phyloP scores from a whole-genome alignment of 73 alveolate genomes.

The Symbiodinium natans region DNA sequence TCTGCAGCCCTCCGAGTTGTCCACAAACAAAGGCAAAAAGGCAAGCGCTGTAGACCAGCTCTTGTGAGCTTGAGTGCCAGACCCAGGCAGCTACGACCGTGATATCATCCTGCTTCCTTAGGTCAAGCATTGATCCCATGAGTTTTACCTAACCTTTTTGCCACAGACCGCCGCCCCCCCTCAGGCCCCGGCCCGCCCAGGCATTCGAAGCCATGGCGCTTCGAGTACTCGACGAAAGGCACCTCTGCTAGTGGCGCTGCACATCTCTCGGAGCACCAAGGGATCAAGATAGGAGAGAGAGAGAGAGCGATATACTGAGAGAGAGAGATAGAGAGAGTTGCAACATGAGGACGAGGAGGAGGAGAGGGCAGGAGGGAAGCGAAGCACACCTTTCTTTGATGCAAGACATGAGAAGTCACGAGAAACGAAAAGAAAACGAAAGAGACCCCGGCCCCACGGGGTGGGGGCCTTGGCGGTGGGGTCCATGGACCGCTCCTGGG shows the following conservation, averaged over 20 bases:
- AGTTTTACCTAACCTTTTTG: background rate
- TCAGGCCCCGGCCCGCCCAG: slow-evolving; percentile 58
- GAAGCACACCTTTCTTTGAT: no score
- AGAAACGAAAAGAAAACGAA: background rate
- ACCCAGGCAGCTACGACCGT: slow-evolving; percentile 70
- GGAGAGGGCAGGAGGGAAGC: no score
- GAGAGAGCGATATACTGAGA: background rate
- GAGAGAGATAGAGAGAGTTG: background rate
- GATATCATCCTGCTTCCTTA: slow-evolving; percentile 66
- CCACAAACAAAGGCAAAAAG: background rate
- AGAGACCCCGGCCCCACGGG: background rate
- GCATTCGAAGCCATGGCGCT: slow-evolving; percentile 76
- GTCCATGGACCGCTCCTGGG: slow-evolving; percentile 49
- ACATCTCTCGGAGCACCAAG: no score
- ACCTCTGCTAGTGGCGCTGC: no score
- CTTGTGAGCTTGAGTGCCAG: background rate
- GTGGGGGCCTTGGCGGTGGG: slow-evolving; percentile 15
- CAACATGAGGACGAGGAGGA: no score
- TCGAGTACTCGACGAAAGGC: slow-evolving; percentile 50
- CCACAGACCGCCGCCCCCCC: background rate
- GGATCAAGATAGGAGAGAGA: no score
- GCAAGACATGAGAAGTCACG: no score
- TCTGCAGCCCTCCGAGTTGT: no score
- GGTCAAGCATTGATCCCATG: background rate
- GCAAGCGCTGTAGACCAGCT: background rate